Conservation (phyloP, 331 rosid genomes). For the Stylosanthes scabra region DNA sequence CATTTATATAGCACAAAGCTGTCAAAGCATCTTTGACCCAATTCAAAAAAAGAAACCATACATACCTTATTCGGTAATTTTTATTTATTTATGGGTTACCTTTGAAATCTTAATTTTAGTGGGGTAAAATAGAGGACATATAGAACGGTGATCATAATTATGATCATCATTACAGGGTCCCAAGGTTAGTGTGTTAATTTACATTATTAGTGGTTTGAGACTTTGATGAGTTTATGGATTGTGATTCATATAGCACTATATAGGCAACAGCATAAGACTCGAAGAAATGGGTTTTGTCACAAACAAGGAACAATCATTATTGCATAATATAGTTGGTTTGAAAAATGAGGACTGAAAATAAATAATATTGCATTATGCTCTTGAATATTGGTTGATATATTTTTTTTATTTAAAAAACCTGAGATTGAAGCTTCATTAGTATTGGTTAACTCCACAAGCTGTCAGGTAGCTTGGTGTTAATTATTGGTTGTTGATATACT, state of each 20-base stretch:
- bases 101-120: too few relatives aligned
- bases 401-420: neutral
- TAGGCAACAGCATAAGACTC: neutral
- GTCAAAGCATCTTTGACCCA: too few relatives aligned
- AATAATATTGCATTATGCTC: too few relatives aligned
- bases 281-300: slow-evolving; percentile 30
- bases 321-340: slow-evolving; percentile 23
- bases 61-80: too few relatives aligned
- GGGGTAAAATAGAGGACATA: too few relatives aligned
- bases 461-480: slow-evolving; percentile 1
- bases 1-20: too few relatives aligned
- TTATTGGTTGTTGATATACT: slow-evolving; percentile 22
- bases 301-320: slow-evolving; percentile 32
- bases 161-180: slow-evolving; percentile 26
- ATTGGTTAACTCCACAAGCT: neutral
- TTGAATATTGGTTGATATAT: too few relatives aligned
- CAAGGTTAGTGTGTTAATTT: slow-evolving; percentile 23
- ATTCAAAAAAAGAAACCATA: too few relatives aligned
- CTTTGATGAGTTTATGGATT: slow-evolving; percentile 12
- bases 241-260: slow-evolving; percentile 38
- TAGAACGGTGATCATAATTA: neutral
- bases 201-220: neutral
- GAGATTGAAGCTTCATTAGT: slow-evolving; percentile 1
- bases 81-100: too few relatives aligned
- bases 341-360: neutral